Evolutionary conservation across 108 stramenopile species (phyloP), one percentile per base, ranked within the genome.

Genomic region (Conticribra weissflogii): DNA sequence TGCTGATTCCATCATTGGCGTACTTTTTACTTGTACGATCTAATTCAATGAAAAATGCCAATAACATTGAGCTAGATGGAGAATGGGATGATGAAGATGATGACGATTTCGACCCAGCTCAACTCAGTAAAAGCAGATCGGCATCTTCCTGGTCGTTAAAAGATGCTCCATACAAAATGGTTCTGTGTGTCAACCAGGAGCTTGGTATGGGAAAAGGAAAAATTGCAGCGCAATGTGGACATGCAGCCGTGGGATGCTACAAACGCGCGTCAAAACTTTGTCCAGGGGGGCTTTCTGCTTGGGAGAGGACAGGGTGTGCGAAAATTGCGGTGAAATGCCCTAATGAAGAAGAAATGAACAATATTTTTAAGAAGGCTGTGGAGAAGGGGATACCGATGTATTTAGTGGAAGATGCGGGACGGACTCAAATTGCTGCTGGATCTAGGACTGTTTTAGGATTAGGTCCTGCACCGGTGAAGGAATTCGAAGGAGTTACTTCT

Each of bases 381-480:
- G 72, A 68, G 53, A 64, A 59, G 34, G 92, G 86, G 8, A 85
- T 97, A 64, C 93, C 94, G 5, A 36, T 84, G 47, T 95, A 92
- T 62, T 68, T 97, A 14, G 94, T 97, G 3, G 91, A 90, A 69
- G 96, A 97, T 82, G 96, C 96, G 3, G 96, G 96, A 14, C 76
- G 94, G 33, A 97, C 96, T 27, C 96, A 97, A 80, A 97, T 97
- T 81, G 92, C 93, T 17, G 93, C 96, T 24, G 96, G 96, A 47
- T 89, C 88, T 22, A 65, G 92, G 53, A 97, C 96, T 17, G 96
- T 97, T 7, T 71, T 95, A 46, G 96, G 94, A 46, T 66, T 97
- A 46, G 92, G 92, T 30, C 93, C 93, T 30, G 93, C 90, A 2
- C 96, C 96, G 25, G 84, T 86, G 2, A 68, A 65, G 55, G 89